Conservation (phyloP, 2,329 filamentous ascomycete genomes). For the Fusarium musae region DNA sequence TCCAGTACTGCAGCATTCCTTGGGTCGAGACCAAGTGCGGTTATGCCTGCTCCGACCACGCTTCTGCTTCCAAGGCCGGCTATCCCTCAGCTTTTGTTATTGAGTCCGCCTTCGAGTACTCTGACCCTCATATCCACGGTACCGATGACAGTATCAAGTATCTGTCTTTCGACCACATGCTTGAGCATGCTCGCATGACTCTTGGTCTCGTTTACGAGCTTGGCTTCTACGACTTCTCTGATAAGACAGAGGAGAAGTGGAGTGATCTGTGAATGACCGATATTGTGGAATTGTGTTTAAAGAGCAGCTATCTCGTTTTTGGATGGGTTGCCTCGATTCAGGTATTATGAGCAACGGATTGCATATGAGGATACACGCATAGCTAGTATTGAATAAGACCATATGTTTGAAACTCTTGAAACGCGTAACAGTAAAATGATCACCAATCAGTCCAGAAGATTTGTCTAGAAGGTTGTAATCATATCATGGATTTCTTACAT, state of each 20-base stretch:
- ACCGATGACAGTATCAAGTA: conserved; percentile 77
- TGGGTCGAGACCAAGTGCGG: conserved; percentile 90
- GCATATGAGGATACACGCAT: conserved; percentile 22
- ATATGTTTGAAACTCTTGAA: not conserved
- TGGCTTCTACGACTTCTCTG: conserved; percentile 77
- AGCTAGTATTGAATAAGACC: conserved; percentile 1
- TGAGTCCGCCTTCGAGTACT: conserved; percentile 75
- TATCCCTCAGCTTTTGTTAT: conserved; percentile 82
- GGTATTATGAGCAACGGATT: conserved; percentile 25
- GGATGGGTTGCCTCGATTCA: not conserved
- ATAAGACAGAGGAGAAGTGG: conserved; percentile 46
- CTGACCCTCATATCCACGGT: conserved; percentile 75
- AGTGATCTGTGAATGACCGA: conserved; percentile 50
- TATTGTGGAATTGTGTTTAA: not conserved
- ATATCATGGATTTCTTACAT: conserved; percentile 12
- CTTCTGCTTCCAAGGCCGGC: conserved; percentile 77
- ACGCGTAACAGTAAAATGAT: not conserved
- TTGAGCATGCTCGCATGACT: conserved; percentile 88
- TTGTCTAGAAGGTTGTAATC: not conserved
- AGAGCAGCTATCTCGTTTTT: not conserved
- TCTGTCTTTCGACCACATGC: conserved; percentile 88
- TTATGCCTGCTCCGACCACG: conserved; percentile 84
- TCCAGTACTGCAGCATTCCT: conserved; percentile 87
- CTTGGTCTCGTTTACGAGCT: conserved; percentile 86
- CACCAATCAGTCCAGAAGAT: not conserved